Evolutionary conservation across 2,329 filamentous ascomycete genomes (phyloP), one percentile per base, ranked within the genome.

Genomic region (Tympanopsis confertula): DNA sequence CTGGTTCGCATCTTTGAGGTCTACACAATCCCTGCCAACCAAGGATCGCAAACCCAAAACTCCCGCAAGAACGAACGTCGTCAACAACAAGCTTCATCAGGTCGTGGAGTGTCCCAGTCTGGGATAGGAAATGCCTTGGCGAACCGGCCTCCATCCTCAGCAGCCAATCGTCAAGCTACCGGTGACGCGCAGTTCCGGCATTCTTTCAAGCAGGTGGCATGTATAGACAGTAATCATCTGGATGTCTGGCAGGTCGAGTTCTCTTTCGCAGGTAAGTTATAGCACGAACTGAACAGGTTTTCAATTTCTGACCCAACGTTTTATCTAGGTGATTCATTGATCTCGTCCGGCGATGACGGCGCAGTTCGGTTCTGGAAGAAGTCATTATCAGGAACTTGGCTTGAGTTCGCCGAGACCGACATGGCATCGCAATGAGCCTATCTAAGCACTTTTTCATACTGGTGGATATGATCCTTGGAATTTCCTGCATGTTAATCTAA

Each of bases 1-100:
- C 63, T 65, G 38, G 63, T 82, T 35, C 67, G 76, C 28, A 69
- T 83, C 40, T 82, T 79, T 45, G 76, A 82, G 49, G 52, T 76
- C 15, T 18, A 33, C 30, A 33, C 30, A 7, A 7, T 17, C 7
- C 7, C 17, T 7, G 12, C 30, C 12, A 26, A 26, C n/a, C 7
- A 26, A 10, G n/a, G n/a, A 10, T 10, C 7, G 7, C 7, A 26
- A 26, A n/a, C 7, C n/a, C 10, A 33, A 10, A 33, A 18, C 17
- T 10, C 7, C 7, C 15, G 7, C 10, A 7, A 33, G 7, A 33
- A 33, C 30, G 15, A 10, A 10, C 10, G 15, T 17, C 7, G 15
- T 13, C 12, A 18, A 10, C 30, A 33, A 10, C 30, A 33, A 18
- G 10, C 39, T 13, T 41, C 39, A 7, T 28, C 42, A 17, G 7